Evolutionary conservation across 2,329 filamentous ascomycete genomes (phyloP), one percentile per base, ranked within the genome.

Genomic region (Neofusicoccum umdonicola): DNA sequence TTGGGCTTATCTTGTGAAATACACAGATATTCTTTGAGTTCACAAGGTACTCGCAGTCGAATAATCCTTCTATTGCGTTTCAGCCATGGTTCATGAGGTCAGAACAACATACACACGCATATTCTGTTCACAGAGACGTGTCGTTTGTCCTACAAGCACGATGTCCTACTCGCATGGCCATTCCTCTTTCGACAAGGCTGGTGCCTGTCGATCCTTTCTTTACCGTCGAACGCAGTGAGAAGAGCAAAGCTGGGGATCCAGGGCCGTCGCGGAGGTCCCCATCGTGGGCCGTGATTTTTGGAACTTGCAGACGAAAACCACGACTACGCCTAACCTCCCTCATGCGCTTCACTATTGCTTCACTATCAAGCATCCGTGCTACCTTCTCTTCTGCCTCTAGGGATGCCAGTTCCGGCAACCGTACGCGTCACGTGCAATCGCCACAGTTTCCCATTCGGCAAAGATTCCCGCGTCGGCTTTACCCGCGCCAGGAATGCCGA

Each of bases 361-460:
- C 27, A 31, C 1, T 4, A 11, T 12, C 37, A 39, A 39, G 13
- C 37, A 11, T 39, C 37, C 37, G 37, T 11, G 11, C 2, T 4
- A 39, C 37, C 37, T 39, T 39, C 37, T 39, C 9, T 39, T 39
- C 37, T 15, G 37, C 37, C 8, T 31, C 27, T 31, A 7, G 27
- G 27, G 27, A 22, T 35, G 17, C 51, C 51, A 45, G 34, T 35
- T 45, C 54, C 41, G 27, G 54, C 39, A 45, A 19, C 34, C 37
- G 17, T 35, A n/a, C 7, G 22, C 13, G 39, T 41, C 54, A 58
- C 56, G 56, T 47, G 41, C 56, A 47, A 60, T 60, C 56, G 56
- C 56, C 27, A 48, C 31, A 60, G 41, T 60, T 48, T 47, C 56
- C 54, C 41, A 13, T 45, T 45, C 41, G 56, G 56, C 42, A 37